Percentiles rank a stretch among this genome's conserved stretches.
phyloP scores from a whole-genome alignment of 495 filamentous ascomycete species.

The Talaromyces ruber region DNA sequence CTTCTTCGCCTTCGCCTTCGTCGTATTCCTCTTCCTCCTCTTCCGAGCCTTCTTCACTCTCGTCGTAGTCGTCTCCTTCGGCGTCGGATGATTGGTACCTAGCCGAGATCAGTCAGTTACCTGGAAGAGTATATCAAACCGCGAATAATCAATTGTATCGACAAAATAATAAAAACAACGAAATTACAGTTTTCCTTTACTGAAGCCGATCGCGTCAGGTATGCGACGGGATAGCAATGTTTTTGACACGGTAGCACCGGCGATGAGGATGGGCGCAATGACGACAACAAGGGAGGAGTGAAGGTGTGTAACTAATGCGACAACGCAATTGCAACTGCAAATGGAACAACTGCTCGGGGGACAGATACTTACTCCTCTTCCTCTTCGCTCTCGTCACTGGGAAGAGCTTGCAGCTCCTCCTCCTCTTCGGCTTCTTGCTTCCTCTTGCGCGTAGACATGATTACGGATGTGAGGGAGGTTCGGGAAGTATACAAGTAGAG shows the following conservation, averaged over 20 bases:
- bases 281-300: neutral
- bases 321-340: neutral
- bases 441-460: constrained; percentile 56
- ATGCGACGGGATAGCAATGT: neutral
- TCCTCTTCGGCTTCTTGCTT: constrained; percentile 54
- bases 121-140: neutral
- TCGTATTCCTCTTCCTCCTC: constrained; percentile 7
- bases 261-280: neutral
- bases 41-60: constrained; percentile 18
- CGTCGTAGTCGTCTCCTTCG: constrained; percentile 36
- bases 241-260: neutral
- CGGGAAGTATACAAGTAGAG: neutral
- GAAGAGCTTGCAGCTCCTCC: constrained; percentile 51
- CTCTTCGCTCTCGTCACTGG: constrained; percentile 52
- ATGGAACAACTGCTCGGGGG: neutral
- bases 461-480: constrained; percentile 7
- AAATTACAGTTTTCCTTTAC: neutral
- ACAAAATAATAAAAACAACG: neutral
- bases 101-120: constrained; percentile 6
- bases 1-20: neutral
- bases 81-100: constrained; percentile 48
- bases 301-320: neutral
- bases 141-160: neutral
- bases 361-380: constrained; percentile 53
- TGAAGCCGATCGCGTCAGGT: constrained; percentile 1